These are phyloP conservation scores for Iris pallida DNA, from an alignment of 116 monocot genomes.

Conservation along the genomic window DNA sequence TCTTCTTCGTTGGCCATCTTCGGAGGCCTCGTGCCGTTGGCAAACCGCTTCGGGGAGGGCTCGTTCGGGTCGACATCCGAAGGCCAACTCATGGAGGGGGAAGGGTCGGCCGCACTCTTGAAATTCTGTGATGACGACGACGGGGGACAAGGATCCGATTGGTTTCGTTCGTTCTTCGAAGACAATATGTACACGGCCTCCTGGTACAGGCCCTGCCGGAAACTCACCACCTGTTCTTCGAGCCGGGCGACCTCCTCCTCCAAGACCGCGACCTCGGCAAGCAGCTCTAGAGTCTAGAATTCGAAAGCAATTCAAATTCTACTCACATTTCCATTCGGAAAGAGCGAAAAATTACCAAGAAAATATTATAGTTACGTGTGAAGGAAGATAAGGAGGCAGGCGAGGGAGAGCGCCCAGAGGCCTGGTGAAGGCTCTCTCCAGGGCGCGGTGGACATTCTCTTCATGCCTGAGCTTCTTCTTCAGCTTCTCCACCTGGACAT, in stretches of 20 bases:
- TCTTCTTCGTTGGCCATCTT: conserved; percentile 26
- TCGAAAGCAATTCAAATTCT: conserved; percentile 2
- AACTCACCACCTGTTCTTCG: conserved; percentile 80
- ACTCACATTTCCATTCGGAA: background rate
- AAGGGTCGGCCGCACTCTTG: background rate
- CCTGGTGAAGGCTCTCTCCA: conserved; percentile 81
- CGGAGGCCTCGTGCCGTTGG: conserved; percentile 14
- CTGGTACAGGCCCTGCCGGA: conserved; percentile 71
- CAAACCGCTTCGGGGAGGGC: conserved; percentile 8
- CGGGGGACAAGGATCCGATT: conserved; percentile 16
- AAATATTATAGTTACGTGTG: conserved; percentile 27
- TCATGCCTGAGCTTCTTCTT: conserved; percentile 79
- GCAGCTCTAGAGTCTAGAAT: conserved; percentile 65
- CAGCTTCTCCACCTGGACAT: conserved; percentile 67
- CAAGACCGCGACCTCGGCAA: conserved; percentile 87
- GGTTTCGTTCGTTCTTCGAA: conserved; percentile 26
- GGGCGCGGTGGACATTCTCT: conserved; percentile 82
- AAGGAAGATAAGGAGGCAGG: conserved; percentile 83
- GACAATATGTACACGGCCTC: conserved; percentile 67
- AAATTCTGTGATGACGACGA: background rate
- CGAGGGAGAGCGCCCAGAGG: conserved; percentile 88
- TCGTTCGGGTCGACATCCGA: conserved; percentile 13
- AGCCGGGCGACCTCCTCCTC: conserved; percentile 84
- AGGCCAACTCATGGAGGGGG: background rate
- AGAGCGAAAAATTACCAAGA: background rate